Evolutionary conservation across 805 yeast genomes (phyloP).

Genomic region (Candida peoriensis): DNA sequence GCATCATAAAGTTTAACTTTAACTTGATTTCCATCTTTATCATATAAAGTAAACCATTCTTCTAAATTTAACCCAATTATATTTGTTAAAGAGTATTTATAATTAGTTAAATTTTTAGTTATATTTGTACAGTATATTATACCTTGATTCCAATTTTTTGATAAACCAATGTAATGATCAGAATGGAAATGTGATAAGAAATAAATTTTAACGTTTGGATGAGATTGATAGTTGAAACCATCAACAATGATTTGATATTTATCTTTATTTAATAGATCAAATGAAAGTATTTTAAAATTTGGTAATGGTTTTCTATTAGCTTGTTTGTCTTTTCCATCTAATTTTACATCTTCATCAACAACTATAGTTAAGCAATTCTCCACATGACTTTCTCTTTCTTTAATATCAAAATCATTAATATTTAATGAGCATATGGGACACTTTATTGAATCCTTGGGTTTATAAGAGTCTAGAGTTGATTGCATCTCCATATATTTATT

Average conservation of each 20-base stretch:
- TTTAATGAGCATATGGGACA: constrained; percentile 52
- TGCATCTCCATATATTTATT: constrained; percentile 6
- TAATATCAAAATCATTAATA: constrained; percentile 34
- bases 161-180: constrained; percentile 88
- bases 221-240: constrained; percentile 49
- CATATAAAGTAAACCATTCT: not conserved
- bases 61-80: not conserved
- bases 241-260: constrained; percentile 48
- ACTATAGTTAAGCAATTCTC: constrained; percentile 31
- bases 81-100: constrained; percentile 36
- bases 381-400: constrained; percentile 48
- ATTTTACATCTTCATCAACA: constrained; percentile 17
- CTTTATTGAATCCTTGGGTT: not conserved
- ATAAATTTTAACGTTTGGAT: constrained; percentile 44
- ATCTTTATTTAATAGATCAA: constrained; percentile 23
- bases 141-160: constrained; percentile 72
- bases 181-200: constrained; percentile 84
- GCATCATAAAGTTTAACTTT: constrained; percentile 71
- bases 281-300: constrained; percentile 44
- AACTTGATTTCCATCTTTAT: constrained; percentile 28
- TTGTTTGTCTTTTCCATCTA: not conserved
- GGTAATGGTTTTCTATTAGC: constrained; percentile 34
- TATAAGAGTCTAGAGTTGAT: constrained; percentile 4
- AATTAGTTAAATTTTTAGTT: constrained; percentile 57
- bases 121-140: constrained; percentile 66